Conservation (phyloP, 805 yeast species). For the Kluyveromyces lactis region DNA sequence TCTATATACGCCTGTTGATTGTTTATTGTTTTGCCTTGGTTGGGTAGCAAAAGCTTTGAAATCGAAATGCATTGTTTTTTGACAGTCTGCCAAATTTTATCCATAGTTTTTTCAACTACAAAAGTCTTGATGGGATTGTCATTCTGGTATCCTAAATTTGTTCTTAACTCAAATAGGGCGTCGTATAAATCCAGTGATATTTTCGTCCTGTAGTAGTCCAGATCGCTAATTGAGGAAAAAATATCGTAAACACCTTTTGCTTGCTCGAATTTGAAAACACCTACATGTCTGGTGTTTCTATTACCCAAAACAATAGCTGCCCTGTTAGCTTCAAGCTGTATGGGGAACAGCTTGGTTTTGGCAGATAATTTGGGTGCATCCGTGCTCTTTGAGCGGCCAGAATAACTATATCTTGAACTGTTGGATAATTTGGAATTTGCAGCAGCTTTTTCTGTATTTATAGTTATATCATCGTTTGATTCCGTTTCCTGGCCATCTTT, state of each 20-base stretch:
- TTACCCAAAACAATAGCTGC: constrained; percentile 81
- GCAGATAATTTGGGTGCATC: constrained; percentile 6
- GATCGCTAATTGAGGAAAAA: constrained; percentile 35
- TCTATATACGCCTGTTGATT: constrained; percentile 16
- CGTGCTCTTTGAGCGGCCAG: neutral
- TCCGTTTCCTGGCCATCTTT: constrained; percentile 8
- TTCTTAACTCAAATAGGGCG: constrained; percentile 53
- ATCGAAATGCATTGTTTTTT: neutral
- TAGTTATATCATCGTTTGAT: constrained; percentile 3
- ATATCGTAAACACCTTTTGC: constrained; percentile 55
- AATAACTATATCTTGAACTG: neutral
- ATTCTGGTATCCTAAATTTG: constrained; percentile 58
- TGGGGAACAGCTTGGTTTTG: constrained; percentile 39
- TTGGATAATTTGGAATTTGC: neutral
- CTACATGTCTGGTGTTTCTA: constrained; percentile 60
- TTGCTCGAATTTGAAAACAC: constrained; percentile 50
- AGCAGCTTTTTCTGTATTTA: neutral
- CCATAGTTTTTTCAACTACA: constrained; percentile 15
- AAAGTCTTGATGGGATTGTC: constrained; percentile 18
- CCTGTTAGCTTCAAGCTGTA: constrained; percentile 48
- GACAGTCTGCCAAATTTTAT: constrained; percentile 8
- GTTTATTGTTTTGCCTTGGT: neutral
- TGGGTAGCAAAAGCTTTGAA: no score
- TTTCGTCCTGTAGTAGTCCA: constrained; percentile 50
- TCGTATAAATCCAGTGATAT: constrained; percentile 39